Evolutionary conservation across 495 filamentous ascomycete genomes (phyloP).

Genomic region (Xylaria curta): DNA sequence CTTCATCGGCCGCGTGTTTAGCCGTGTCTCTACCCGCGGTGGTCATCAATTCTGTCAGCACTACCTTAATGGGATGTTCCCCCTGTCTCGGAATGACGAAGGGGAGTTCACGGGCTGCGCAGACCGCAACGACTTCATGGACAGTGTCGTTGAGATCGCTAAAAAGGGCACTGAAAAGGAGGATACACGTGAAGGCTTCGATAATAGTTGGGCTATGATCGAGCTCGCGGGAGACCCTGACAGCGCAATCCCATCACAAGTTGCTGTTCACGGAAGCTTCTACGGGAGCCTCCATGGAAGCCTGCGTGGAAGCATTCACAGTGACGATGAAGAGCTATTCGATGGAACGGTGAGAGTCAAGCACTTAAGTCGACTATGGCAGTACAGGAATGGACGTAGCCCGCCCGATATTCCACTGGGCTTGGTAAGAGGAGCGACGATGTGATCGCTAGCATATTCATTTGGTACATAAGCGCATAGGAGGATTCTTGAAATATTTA

Average conservation of each 20-base stretch:
- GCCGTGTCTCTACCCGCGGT: slow-evolving; percentile 58
- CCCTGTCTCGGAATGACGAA: slow-evolving; percentile 45
- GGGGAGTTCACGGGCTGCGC: slow-evolving; percentile 43
- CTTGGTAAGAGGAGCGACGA: slow-evolving; percentile 16
- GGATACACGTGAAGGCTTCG: slow-evolving; percentile 46
- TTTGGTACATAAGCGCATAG: neutral
- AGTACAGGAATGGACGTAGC: slow-evolving; percentile 71
- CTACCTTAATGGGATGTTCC: slow-evolving; percentile 84
- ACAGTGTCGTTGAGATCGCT: slow-evolving; percentile 54
- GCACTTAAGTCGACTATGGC: slow-evolving; percentile 75
- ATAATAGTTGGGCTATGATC: slow-evolving; percentile 42
- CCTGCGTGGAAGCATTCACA: slow-evolving; percentile 19
- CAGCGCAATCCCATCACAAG: slow-evolving; percentile 35
- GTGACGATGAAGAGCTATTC: slow-evolving; percentile 29
- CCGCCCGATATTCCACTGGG: slow-evolving; percentile 50
- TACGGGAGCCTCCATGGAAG: slow-evolving; percentile 22
- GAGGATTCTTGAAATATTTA: neutral
- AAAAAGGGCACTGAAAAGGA: slow-evolving; percentile 46
- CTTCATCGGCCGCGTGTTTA: slow-evolving; percentile 79
- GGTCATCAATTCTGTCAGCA: slow-evolving; percentile 84
- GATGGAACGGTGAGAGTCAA: slow-evolving; percentile 59
- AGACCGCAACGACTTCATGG: slow-evolving; percentile 63
- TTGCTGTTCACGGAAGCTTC: slow-evolving; percentile 43
- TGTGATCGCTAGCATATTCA: slow-evolving; percentile 14
- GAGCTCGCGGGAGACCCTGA: slow-evolving; percentile 29